Conservation (phyloP, 768 basidiomycete species). For the Tubosaeta brunneosetosa region DNA sequence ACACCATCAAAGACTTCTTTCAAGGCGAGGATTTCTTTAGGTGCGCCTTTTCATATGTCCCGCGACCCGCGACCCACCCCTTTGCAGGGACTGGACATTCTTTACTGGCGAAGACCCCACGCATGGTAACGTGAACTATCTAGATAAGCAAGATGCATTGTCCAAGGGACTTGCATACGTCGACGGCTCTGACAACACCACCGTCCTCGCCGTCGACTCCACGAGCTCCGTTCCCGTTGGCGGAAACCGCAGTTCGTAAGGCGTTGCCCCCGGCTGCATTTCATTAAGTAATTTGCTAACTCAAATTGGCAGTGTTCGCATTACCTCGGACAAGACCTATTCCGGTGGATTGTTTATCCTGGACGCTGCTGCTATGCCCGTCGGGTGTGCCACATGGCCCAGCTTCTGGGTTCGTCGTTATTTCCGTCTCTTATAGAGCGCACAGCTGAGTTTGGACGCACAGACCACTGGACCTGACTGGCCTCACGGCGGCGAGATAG, state of each 20-base stretch:
- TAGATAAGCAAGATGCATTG: slow-evolving; percentile 43
- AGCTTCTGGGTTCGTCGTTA: slow-evolving; percentile 51
- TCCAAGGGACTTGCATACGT: slow-evolving; percentile 57
- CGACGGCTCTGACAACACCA: slow-evolving; percentile 47
- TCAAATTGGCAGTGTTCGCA: slow-evolving; percentile 51
- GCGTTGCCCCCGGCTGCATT: neutral
- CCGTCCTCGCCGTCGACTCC: slow-evolving; percentile 61
- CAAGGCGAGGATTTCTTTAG: slow-evolving; percentile 56
- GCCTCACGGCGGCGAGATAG: slow-evolving; percentile 60
- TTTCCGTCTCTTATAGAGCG: neutral
- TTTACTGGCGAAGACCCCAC: slow-evolving; percentile 64
- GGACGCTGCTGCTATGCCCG: slow-evolving; percentile 66
- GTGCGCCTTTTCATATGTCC: slow-evolving; percentile 34
- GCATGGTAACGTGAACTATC: slow-evolving; percentile 61
- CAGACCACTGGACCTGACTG: slow-evolving; percentile 47
- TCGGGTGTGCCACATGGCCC: slow-evolving; percentile 61
- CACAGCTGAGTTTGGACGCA: neutral
- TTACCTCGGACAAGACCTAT: slow-evolving; percentile 58
- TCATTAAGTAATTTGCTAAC: neutral
- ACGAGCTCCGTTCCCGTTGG: slow-evolving; percentile 44
- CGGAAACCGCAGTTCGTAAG: slow-evolving; percentile 51
- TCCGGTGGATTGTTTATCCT: slow-evolving; percentile 70
- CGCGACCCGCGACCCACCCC: neutral
- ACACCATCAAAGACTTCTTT: slow-evolving; percentile 37
- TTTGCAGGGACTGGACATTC: slow-evolving; percentile 62